phyloP scores from a whole-genome alignment of 2,329 filamentous ascomycete genomes.

The Talaromyces sp. region DNA sequence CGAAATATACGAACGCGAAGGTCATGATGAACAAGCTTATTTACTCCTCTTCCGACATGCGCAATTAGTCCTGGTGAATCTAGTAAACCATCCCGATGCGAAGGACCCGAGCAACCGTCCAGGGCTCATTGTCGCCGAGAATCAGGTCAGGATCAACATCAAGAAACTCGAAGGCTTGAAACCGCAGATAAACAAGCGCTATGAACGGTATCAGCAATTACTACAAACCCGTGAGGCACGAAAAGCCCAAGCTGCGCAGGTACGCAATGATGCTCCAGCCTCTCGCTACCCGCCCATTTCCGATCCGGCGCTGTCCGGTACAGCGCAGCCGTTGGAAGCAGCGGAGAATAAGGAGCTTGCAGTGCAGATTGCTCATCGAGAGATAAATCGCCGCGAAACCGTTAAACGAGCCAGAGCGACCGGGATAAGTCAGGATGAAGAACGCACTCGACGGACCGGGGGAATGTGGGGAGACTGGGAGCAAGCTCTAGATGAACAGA shows the following conservation, averaged over 20 bases:
- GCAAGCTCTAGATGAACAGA: slow-evolving; percentile 37
- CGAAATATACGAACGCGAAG: slow-evolving; percentile 76
- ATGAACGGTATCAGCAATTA: slow-evolving; percentile 63
- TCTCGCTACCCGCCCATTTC: slow-evolving; percentile 22
- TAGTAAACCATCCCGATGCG: slow-evolving; percentile 72
- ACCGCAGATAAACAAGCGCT: slow-evolving; percentile 68
- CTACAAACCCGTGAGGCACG: slow-evolving; percentile 45
- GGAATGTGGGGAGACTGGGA: slow-evolving; percentile 55
- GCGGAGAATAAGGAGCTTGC: slow-evolving; percentile 70
- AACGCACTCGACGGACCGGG: slow-evolving; percentile 52
- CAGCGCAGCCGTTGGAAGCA: slow-evolving; percentile 62
- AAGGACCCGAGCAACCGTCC: slow-evolving; percentile 59
- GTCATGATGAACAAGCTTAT: slow-evolving; percentile 83
- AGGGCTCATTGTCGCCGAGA: slow-evolving; percentile 55
- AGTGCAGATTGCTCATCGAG: slow-evolving; percentile 68
- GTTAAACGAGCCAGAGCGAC: slow-evolving; percentile 56
- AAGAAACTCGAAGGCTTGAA: slow-evolving; percentile 72
- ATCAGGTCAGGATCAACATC: slow-evolving; percentile 62
- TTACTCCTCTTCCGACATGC: slow-evolving; percentile 88
- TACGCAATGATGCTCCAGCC: slow-evolving; percentile 14
- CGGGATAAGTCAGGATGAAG: slow-evolving; percentile 56
- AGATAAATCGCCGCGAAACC: slow-evolving; percentile 65
- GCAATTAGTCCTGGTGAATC: slow-evolving; percentile 70
- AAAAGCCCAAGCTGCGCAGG: slow-evolving; percentile 27
- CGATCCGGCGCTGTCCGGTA: slow-evolving; percentile 60